Base-by-base conservation (phyloP, 2,329 filamentous ascomycete species). In the Venturia oleaginea region DNA sequence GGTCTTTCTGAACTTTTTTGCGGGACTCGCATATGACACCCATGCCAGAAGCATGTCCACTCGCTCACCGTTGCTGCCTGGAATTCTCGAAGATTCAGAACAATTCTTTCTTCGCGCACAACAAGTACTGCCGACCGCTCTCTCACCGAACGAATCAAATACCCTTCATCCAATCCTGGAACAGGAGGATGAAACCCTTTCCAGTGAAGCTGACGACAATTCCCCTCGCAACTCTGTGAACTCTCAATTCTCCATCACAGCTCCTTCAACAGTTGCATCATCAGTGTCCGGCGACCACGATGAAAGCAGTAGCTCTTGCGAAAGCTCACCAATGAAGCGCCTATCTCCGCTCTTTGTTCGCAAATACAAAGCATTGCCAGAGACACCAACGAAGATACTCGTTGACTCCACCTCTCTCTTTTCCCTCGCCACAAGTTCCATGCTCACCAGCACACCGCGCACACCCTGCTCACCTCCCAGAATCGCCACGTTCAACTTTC, bases 1-100 rank as follows among this genome's bases (percentile, higher is more conserved):
- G 1, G 70, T 73, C 8, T 74, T 72, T 62, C 68, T 77, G 10
- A 71, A 74, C 67, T 76, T 76, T 68, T 76, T 76, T 65, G 69
- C 71, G 4, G 75, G 73, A 3, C 66, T 76, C 13, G 73, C 73
- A 10, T 72, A 77, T 65, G 74, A 77, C 65, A 70, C 71, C 3
- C 67, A 75, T 32, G 74, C 73, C 4, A 70, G 74, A 22, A 71
- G 73, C 68, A 72, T 74, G 30, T 71, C 71, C 4, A 70, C 71
- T 5, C 70, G 67, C 48, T 67, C 68, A 27, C 55, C 63, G 13
- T 70, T 73, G 24, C 72, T 74, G 42, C 67, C 67, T 59, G 66
- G 67, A 22, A 71, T 72, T 30, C 69, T 77, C 34, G 70, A 70
- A 27, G 66, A 72, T 7, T 73, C 75, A 34, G 74, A 76, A 40